A percentile compares a stretch with the other conserved stretches of the same genome.
Conservation (phyloP, 164 flowering plant species). For the Magnolia kwangsiensis region DNA sequence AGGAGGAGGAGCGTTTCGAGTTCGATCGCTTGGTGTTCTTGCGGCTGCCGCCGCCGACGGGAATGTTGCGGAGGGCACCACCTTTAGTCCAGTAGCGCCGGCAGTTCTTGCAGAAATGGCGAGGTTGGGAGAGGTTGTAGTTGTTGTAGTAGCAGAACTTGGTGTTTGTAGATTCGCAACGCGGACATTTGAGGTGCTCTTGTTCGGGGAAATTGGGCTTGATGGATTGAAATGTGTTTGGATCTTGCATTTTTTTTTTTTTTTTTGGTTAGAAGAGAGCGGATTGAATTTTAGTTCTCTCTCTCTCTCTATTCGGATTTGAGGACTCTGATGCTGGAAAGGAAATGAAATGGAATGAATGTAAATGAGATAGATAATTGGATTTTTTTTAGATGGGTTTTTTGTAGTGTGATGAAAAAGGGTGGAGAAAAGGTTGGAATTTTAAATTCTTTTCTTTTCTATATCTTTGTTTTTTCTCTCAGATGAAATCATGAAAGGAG, state of each 20-base stretch:
- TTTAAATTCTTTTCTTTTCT: not conserved
- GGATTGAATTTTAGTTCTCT: not conserved
- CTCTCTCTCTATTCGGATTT: not conserved
- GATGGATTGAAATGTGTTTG: conserved; percentile 37
- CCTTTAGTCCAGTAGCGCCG: conserved; percentile 36
- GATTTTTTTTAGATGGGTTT: not conserved
- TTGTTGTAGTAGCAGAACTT: conserved; percentile 51
- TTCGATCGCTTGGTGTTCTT: conserved; percentile 36
- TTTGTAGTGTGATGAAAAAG: not conserved
- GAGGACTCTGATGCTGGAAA: not conserved
- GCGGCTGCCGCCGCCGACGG: conserved; percentile 68
- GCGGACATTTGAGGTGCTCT: conserved; percentile 73
- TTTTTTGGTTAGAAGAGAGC: not conserved
- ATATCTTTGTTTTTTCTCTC: not conserved
- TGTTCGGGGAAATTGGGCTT: conserved; percentile 55
- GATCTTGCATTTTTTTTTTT: conserved; percentile 47
- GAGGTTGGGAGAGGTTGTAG: conserved; percentile 36
- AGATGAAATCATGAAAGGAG: too few relatives aligned
- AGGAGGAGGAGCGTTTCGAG: conserved; percentile 14
- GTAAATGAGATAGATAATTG: not conserved
- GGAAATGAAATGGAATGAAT: not conserved
- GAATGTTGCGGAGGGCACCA: conserved; percentile 65
- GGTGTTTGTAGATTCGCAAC: conserved; percentile 77
- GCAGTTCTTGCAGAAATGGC: conserved; percentile 36
- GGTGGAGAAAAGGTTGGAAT: not conserved